phyloP scores from a whole-genome alignment of 1,284 basidiomycete species.

The Cutaneotrichosporon sp. region DNA sequence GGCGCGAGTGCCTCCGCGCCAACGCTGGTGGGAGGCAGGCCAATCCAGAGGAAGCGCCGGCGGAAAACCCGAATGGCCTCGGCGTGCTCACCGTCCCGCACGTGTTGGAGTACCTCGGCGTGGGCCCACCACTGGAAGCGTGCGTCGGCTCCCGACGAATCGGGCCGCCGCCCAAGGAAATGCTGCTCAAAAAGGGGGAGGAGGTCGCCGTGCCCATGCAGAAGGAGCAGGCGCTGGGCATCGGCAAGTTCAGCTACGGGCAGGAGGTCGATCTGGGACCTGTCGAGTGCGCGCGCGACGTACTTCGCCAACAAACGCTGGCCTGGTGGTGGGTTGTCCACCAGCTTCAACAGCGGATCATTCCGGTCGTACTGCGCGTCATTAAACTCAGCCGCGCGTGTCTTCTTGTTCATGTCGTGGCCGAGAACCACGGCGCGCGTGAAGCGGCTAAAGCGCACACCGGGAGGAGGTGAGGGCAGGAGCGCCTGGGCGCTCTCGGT shows the following conservation, averaged over 20 bases:
- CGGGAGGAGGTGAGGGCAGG: slow-evolving; percentile 17
- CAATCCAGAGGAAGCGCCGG: slow-evolving; percentile 30
- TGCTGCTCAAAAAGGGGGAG: slow-evolving; percentile 14
- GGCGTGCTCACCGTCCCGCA: slow-evolving; percentile 13
- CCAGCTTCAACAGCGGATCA: no score
- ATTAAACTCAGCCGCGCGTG: no score
- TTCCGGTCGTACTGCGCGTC: no score
- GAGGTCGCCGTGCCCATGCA: slow-evolving; percentile 7
- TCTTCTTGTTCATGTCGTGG: slow-evolving; percentile 1
- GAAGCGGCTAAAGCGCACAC: slow-evolving; percentile 16
- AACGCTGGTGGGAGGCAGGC: slow-evolving; percentile 19
- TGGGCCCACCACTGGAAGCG: slow-evolving; percentile 25
- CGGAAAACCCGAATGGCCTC: slow-evolving; percentile 26
- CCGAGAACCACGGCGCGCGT: slow-evolving; percentile 15
- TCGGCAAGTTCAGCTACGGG: slow-evolving; percentile 13
- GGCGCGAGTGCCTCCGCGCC: not conserved
- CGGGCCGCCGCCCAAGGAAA: slow-evolving; percentile 5
- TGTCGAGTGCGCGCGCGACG: not conserved
- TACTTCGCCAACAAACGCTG: not conserved
- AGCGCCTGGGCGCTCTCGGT: slow-evolving; percentile 20
- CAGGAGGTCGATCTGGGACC: slow-evolving; percentile 1
- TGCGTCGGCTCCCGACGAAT: slow-evolving; percentile 1
- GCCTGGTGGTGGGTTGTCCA: not conserved
- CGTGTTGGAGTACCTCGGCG: slow-evolving; percentile 27
- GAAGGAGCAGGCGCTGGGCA: slow-evolving; percentile 15